Percentiles rank a stretch among this genome's conserved stretches.
Conservation (phyloP, 2,329 filamentous ascomycete genomes). For the Teratosphaeriaceae sp. region DNA sequence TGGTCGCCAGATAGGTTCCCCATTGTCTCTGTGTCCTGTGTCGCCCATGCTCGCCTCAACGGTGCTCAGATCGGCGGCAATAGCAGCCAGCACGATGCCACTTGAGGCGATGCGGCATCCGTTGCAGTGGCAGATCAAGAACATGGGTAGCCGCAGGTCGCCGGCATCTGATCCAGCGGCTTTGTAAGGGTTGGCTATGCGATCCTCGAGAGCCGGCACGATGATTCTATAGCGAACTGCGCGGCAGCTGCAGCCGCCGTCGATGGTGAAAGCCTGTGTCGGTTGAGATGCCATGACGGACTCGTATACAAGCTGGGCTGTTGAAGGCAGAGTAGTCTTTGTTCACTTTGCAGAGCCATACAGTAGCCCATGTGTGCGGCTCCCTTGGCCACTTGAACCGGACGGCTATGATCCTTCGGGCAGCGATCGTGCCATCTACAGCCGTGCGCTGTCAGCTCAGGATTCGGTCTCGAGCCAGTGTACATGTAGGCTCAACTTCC, state of each 20-base stretch:
- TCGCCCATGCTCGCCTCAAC: conserved; percentile 2
- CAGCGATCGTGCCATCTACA: too few relatives aligned
- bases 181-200: conserved; percentile 5
- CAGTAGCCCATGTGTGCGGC: too few relatives aligned
- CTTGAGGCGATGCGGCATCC: conserved; percentile 8
- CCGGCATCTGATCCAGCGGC: conserved; percentile 7
- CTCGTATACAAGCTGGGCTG: too few relatives aligned
- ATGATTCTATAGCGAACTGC: conserved; percentile 10
- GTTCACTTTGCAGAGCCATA: too few relatives aligned
- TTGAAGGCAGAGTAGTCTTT: too few relatives aligned
- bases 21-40: neutral
- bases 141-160: conserved; percentile 6
- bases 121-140: conserved; percentile 9
- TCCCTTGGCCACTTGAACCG: too few relatives aligned
- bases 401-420: too few relatives aligned
- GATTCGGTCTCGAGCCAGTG: too few relatives aligned
- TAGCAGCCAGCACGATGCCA: conserved; percentile 5
- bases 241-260: conserved; percentile 11
- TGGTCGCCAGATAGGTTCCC: neutral
- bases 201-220: conserved; percentile 5
- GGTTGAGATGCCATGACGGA: too few relatives aligned
- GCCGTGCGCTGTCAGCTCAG: too few relatives aligned
- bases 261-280: conserved; percentile 7
- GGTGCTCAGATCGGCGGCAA: conserved; percentile 2
- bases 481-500: too few relatives aligned